Percentiles rank a stretch among this genome's conserved stretches.
Evolutionary conservation across 495 filamentous ascomycete genomes (phyloP).

Genomic region (Penicillium salamii): DNA sequence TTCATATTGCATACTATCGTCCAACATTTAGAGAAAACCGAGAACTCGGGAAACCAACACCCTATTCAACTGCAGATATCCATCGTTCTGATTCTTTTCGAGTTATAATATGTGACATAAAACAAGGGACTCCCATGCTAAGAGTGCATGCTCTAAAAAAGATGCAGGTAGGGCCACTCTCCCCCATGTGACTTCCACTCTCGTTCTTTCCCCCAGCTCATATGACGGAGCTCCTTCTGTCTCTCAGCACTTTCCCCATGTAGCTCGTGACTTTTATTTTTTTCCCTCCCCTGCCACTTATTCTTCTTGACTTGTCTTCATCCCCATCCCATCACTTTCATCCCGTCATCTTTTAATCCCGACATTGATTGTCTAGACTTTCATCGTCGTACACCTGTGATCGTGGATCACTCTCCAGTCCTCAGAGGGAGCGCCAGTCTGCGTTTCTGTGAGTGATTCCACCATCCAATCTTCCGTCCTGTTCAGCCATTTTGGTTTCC

Average conservation of each 20-base stretch:
- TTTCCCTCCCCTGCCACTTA: background rate
- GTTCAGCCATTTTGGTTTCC: background rate
- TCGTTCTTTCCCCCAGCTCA: background rate
- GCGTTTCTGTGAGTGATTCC: background rate
- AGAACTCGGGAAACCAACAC: too few species aligned
- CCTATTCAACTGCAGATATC: too few species aligned
- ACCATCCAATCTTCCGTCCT: background rate
- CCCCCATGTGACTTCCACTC: background rate
- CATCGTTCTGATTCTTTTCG: too few species aligned
- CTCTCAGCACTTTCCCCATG: constrained; percentile 3
- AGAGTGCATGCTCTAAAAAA: background rate
- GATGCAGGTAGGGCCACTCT: background rate
- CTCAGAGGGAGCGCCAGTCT: background rate
- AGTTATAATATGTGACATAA: too few species aligned
- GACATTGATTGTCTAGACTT: background rate
- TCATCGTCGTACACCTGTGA: background rate
- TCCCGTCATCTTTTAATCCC: background rate
- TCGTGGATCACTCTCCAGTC: background rate
- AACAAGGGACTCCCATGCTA: background rate
- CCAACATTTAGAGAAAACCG: constrained; percentile 3
- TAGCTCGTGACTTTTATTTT: background rate
- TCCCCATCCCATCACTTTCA: constrained; percentile 28
- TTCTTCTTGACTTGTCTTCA: constrained; percentile 10
- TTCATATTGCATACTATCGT: background rate
- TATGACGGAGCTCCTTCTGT: constrained; percentile 3